Percentiles rank a stretch among this genome's conserved stretches.
These are phyloP conservation scores for Pleurotus pulmonarius DNA, from an alignment of 768 basidiomycete species.

Conservation along the genomic window DNA sequence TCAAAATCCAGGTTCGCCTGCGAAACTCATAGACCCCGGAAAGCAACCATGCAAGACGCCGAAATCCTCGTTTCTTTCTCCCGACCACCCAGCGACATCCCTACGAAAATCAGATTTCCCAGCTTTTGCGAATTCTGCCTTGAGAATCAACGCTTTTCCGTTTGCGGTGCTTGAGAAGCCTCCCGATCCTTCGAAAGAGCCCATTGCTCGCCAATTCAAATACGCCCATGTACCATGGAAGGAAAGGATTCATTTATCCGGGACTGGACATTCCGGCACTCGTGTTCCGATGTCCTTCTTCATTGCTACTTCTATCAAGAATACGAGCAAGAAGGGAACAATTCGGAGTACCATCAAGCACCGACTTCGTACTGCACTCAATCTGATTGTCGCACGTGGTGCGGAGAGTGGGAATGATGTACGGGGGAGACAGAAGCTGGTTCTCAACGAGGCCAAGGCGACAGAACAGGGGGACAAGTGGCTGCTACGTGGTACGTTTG, in stretches of 20 bases:
- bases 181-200: conserved; percentile 15
- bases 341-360: conserved; percentile 27
- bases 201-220: conserved; percentile 12
- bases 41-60: neutral
- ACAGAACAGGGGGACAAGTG: conserved; percentile 18
- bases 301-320: conserved; percentile 29
- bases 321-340: conserved; percentile 24
- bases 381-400: conserved; percentile 36
- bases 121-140: conserved; percentile 6
- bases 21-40: conserved; percentile 11
- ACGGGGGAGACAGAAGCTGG: conserved; percentile 7
- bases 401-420: conserved; percentile 23
- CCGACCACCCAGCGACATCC: conserved; percentile 21
- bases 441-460: conserved; percentile 20
- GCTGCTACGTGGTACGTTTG: conserved; percentile 29
- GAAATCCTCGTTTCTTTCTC: conserved; percentile 20
- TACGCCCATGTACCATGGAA: conserved; percentile 14
- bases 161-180: conserved; percentile 25
- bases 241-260: conserved; percentile 12
- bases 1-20: conserved; percentile 35
- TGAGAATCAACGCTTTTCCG: conserved; percentile 26
- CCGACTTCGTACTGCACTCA: conserved; percentile 35
- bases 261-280: conserved; percentile 15
- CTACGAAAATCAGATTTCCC: conserved; percentile 12
- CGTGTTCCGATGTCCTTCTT: conserved; percentile 34